phyloP scores from a whole-genome alignment of 495 filamentous ascomycete species.

The Podospora didyma region DNA sequence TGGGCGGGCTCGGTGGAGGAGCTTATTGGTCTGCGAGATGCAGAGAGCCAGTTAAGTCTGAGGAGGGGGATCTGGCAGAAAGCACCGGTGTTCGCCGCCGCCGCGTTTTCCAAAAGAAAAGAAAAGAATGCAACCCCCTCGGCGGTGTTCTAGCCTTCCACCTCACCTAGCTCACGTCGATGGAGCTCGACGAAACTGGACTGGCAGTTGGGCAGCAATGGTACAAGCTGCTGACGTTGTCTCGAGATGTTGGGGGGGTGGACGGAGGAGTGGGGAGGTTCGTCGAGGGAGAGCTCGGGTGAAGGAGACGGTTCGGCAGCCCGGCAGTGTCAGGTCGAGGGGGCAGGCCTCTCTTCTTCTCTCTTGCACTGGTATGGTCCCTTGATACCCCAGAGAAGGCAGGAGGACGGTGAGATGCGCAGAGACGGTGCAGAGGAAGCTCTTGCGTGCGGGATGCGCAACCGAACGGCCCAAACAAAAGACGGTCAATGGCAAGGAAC shows the following conservation, averaged over 20 bases:
- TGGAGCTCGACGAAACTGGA: conserved; percentile 14
- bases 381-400: background rate
- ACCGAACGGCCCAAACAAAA: conserved; percentile 10
- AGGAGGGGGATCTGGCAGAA: conserved; percentile 6
- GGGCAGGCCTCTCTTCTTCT: background rate
- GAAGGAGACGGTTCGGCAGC: conserved; percentile 19
- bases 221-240: conserved; percentile 5
- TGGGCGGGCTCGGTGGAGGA: conserved; percentile 7
- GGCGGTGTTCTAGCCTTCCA: conserved; percentile 4
- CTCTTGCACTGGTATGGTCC: background rate
- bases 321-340: conserved; percentile 11
- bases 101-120: conserved; percentile 1
- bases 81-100: background rate
- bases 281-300: conserved; percentile 16
- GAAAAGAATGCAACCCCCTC: conserved; percentile 7
- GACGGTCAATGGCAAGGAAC: conserved; percentile 19
- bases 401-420: background rate
- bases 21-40: conserved; percentile 13
- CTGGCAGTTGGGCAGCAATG: conserved; percentile 31
- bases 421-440: background rate
- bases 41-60: background rate
- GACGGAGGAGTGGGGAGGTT: conserved; percentile 18
- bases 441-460: background rate
- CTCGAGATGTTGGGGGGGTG: conserved; percentile 6
- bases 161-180: conserved; percentile 14